A percentile compares a stretch with the other conserved stretches of the same genome.
phyloP scores from a whole-genome alignment of 805 yeast species.

The Ogataea trehaloabstinens region DNA sequence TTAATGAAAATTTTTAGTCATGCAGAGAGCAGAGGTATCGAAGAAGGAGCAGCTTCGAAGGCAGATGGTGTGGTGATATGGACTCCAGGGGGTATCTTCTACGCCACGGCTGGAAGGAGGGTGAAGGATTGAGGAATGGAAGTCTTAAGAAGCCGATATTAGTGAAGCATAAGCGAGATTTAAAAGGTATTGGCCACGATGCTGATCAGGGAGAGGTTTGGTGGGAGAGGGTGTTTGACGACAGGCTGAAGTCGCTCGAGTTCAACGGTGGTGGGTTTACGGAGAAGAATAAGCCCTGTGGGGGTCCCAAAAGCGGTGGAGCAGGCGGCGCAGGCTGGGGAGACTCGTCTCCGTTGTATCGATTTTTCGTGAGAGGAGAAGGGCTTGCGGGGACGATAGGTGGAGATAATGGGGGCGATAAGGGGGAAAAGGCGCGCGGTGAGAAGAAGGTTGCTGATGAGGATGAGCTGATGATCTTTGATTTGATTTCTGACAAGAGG shows the following conservation, averaged over 20 bases:
- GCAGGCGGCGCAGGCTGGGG: conserved; percentile 47
- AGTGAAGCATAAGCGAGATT: conserved; percentile 87
- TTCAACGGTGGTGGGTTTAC: conserved; percentile 10
- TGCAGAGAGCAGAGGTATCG: too few relatives aligned
- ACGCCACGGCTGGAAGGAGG: conserved; percentile 89
- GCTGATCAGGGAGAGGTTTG: conserved; percentile 79
- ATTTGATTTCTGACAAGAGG: conserved; percentile 21
- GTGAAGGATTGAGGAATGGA: conserved; percentile 77
- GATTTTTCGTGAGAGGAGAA: conserved; percentile 86
- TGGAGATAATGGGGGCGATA: conserved; percentile 6
- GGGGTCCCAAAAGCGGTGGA: conserved; percentile 41
- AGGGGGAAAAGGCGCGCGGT: conserved; percentile 13
- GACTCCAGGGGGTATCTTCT: conserved; percentile 70
- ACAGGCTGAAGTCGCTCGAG: conserved; percentile 78
- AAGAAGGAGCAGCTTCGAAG: background rate
- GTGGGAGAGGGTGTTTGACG: conserved; percentile 97
- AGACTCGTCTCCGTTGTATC: conserved; percentile 69
- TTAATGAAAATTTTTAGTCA: background rate
- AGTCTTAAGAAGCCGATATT: conserved; percentile 82
- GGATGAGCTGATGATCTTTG: conserved; percentile 23
- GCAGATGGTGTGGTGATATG: too few relatives aligned
- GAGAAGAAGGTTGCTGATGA: conserved; percentile 14
- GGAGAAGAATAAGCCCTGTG: conserved; percentile 4
- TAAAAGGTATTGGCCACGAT: conserved; percentile 85
- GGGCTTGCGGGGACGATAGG: conserved; percentile 75